Conservation (phyloP, 1,139 yeast species). For the Taphrina communis region DNA sequence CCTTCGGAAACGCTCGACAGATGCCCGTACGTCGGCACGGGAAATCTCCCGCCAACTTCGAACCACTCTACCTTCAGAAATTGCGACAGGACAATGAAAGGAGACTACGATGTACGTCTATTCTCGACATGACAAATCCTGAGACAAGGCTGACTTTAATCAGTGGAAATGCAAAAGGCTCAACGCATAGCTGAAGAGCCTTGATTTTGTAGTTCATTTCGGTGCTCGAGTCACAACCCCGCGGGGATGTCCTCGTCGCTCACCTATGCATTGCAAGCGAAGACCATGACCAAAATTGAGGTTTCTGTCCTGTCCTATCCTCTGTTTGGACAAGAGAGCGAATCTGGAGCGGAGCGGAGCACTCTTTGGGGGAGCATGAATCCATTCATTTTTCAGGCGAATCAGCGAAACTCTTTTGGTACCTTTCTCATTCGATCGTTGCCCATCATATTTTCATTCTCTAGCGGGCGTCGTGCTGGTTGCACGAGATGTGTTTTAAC, state of each 20-base stretch:
- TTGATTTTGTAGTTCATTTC: neutral
- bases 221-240: too few relatives aligned
- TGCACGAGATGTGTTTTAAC: constrained; percentile 1
- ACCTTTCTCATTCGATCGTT: neutral
- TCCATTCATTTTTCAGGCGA: constrained; percentile 4
- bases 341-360: neutral
- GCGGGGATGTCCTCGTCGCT: too few relatives aligned
- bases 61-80: constrained; percentile 38
- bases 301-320: too few relatives aligned
- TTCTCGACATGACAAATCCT: neutral
- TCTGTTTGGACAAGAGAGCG: too few relatives aligned
- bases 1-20: constrained; percentile 13
- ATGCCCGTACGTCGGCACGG: constrained; percentile 33
- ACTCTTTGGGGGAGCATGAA: constrained; percentile 1
- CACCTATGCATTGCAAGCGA: too few relatives aligned
- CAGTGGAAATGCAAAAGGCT: constrained; percentile 29
- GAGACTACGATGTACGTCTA: constrained; percentile 13
- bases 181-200: constrained; percentile 28
- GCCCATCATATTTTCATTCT: neutral
- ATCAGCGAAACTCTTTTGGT: constrained; percentile 5
- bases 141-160: neutral
- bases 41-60: constrained; percentile 33
- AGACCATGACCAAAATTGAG: too few relatives aligned
- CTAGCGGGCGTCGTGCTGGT: constrained; percentile 11
- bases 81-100: constrained; percentile 39